These are phyloP conservation scores for Pythium insidiosum DNA, from an alignment of 352 stramenopile genomes.

Conservation along the genomic window DNA sequence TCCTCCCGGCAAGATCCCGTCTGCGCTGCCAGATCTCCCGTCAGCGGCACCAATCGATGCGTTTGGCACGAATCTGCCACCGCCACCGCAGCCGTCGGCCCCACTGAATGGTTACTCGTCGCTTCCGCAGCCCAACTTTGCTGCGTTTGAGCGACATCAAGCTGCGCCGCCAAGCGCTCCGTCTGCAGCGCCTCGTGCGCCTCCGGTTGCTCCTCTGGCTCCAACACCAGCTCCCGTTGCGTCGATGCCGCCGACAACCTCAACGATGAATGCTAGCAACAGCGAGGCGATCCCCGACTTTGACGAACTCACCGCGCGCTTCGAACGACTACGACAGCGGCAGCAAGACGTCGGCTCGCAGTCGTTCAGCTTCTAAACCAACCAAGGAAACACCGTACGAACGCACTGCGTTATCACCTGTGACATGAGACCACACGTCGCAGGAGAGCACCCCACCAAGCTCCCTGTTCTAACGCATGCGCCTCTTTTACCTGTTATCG, in stretches of 20 bases:
- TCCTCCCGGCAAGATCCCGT: slow-evolving; percentile 30
- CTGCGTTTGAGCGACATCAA: slow-evolving; percentile 3
- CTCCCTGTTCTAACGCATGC: not conserved
- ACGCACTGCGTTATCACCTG: too few species aligned
- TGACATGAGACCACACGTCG: slow-evolving; percentile 19
- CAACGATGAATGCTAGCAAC: not conserved
- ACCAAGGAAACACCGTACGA: not conserved
- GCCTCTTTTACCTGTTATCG: not conserved
- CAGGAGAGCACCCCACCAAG: slow-evolving; percentile 3
- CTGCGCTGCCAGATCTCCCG: slow-evolving; percentile 32
- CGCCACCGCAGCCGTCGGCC: not conserved
- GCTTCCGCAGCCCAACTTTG: not conserved
- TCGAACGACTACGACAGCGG: slow-evolving; percentile 82
- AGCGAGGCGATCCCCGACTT: slow-evolving; percentile 76
- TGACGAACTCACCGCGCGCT: slow-evolving; percentile 90
- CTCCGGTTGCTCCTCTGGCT: slow-evolving; percentile 4
- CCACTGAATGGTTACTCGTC: not conserved
- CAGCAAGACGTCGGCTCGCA: slow-evolving; percentile 48
- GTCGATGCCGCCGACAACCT: not conserved
- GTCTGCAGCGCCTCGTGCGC: too few species aligned
- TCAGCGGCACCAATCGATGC: slow-evolving; percentile 13
- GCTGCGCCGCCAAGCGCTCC: too few species aligned
- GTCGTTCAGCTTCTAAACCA: slow-evolving; percentile 57
- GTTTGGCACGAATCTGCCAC: slow-evolving; percentile 4
- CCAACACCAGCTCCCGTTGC: not conserved